Conservation (phyloP, 805 yeast species). For the Ogataea nakhonphanomensis region DNA sequence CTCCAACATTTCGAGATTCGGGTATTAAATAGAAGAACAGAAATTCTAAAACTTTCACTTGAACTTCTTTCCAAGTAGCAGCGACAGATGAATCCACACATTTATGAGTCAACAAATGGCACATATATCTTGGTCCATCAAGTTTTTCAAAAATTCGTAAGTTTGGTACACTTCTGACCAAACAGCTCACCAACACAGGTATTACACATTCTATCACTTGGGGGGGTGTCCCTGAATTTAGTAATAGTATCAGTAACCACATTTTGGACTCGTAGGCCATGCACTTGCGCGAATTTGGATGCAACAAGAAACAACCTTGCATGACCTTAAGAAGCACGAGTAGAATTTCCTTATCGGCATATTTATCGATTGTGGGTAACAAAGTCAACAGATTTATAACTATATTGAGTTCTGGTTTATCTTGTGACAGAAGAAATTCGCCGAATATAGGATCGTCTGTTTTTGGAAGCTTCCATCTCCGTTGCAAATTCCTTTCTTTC, state of each 20-base stretch:
- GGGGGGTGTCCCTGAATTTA: conserved; percentile 19
- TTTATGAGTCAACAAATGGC: conserved; percentile 38
- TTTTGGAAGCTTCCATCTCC: conserved; percentile 6
- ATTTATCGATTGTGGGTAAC: conserved; percentile 14
- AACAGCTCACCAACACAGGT: conserved; percentile 53
- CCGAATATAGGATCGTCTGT: conserved; percentile 2
- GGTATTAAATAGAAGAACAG: conserved; percentile 66
- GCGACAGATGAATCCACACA: background rate
- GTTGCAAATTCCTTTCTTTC: background rate
- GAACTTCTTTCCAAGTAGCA: conserved; percentile 46
- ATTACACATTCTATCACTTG: conserved; percentile 39
- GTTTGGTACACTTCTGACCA: conserved; percentile 55
- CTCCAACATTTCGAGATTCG: conserved; percentile 36
- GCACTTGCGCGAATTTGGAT: conserved; percentile 49
- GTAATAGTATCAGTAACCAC: conserved; percentile 31
- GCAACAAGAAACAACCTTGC: conserved; percentile 61
- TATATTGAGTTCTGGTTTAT: conserved; percentile 50
- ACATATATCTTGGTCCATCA: conserved; percentile 52
- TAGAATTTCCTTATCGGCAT: conserved; percentile 15
- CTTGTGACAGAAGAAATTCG: conserved; percentile 46
- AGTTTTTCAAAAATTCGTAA: conserved; percentile 56
- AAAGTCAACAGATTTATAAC: conserved; percentile 35
- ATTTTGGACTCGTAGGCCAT: conserved; percentile 43
- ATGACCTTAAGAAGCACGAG: conserved; percentile 37
- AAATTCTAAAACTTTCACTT: conserved; percentile 65